These are phyloP conservation scores for Colletotrichum brevisporum DNA, from an alignment of 2,329 filamentous ascomycete species.

Conservation along the genomic window DNA sequence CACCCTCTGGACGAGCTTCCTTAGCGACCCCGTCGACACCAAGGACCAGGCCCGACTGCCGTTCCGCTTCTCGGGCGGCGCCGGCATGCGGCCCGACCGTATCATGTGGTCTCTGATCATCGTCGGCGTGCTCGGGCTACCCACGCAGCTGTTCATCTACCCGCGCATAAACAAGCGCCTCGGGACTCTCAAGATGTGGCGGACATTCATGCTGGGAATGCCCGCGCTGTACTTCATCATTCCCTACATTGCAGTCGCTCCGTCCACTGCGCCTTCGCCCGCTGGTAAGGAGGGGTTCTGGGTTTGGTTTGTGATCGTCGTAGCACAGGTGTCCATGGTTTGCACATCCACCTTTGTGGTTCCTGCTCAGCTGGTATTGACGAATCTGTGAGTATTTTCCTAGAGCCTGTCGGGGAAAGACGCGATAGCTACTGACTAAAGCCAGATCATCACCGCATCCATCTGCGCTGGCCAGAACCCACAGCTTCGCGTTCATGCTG, in stretches of 20 bases:
- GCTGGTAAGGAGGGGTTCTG: slow-evolving; percentile 20
- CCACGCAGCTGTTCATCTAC: slow-evolving; percentile 20
- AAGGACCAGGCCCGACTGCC: slow-evolving; percentile 12
- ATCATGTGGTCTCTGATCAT: slow-evolving; percentile 28
- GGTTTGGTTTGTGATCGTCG: slow-evolving; percentile 28
- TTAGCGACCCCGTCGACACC: slow-evolving; percentile 22
- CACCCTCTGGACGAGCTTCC: slow-evolving; percentile 21
- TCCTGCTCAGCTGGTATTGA: slow-evolving; percentile 26
- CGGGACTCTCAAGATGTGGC: slow-evolving; percentile 26
- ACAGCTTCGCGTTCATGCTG: slow-evolving; percentile 28
- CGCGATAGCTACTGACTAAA: neutral
- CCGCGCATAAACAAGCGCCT: slow-evolving; percentile 19
- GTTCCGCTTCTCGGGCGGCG: slow-evolving; percentile 16
- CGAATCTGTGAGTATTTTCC: slow-evolving; percentile 17
- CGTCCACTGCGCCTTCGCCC: slow-evolving; percentile 11
- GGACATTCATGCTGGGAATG: slow-evolving; percentile 20
- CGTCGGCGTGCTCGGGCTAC: slow-evolving; percentile 16
- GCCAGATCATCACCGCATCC: slow-evolving; percentile 26
- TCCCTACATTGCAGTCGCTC: slow-evolving; percentile 25
- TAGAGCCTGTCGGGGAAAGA: neutral
- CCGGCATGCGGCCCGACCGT: slow-evolving; percentile 14
- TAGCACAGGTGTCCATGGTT: slow-evolving; percentile 23
- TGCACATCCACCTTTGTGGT: slow-evolving; percentile 28
- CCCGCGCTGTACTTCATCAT: slow-evolving; percentile 17
- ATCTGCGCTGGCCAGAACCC: slow-evolving; percentile 27